Evolutionary conservation across 106 monocot species (phyloP), one percentile per base, ranked within the genome.

Genomic region (Dendrobium officinale): DNA sequence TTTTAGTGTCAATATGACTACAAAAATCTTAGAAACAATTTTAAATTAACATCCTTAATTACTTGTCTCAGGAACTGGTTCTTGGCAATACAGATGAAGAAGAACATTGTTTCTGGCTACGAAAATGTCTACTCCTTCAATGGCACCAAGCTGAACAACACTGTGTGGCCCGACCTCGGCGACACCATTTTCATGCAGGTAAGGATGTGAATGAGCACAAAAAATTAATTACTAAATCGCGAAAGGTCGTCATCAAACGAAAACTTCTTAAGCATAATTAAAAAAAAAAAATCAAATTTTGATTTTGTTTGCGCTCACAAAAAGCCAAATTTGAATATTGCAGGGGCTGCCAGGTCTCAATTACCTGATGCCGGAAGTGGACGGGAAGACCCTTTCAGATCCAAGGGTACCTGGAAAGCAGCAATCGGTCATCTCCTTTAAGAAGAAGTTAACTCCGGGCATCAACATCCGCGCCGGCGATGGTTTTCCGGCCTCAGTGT

Each of bases 401-500:
- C 83, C 83, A 19, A 88, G 81, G 42, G 85, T 90, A 42, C 92
- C 92, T 5, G 92, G 92, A 18, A 93, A 93, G 79, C 92, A 93
- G 42, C 92, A 93, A 45, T 88, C 92, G 16, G 90, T 90, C 1
- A 82, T 93, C 22, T 93, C 92, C 0, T 93, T 93, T 78, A 81
- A 78, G 6, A 93, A 93, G 88, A 90, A 86, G 79, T 47, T 61
- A 10, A 88, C 89, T 9, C 87, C 86, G 26, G 88, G 83, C 7
- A 85, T 93, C 4, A 51, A 90, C 33, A 80, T 93, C 68, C 55
- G 37, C 41, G 48, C 48, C 17, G 98, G 95, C 19, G 92, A 92
- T 37, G 98, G 98, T 4, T 99, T 99, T 58, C 98, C 98, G 33
- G 74, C 87, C 3, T 88, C 80, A 79, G 84, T 99, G 31, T 91